Evolutionary conservation across 179 eudicot species (phyloP).

Genomic region (Heliamphora pulchella): DNA sequence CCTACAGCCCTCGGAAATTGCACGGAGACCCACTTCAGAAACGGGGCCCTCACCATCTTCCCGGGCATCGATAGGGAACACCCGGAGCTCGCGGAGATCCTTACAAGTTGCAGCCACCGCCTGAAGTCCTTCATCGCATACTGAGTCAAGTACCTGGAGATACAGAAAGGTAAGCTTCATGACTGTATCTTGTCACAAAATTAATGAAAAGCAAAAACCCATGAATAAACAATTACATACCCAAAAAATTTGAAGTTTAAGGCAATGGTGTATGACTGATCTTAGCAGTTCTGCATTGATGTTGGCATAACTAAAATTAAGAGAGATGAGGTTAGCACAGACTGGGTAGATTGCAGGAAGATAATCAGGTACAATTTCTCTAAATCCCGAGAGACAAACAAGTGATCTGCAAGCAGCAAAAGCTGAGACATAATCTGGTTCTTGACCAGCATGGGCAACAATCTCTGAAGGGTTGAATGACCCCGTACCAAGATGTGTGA

Average conservation of each 20-base stretch:
- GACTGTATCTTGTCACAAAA: background rate
- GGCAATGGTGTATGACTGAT: conserved; percentile 55
- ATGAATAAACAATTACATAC: conserved; percentile 28
- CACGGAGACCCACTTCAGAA: conserved; percentile 72
- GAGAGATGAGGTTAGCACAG: conserved; percentile 64
- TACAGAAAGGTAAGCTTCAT: background rate
- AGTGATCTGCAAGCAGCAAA: conserved; percentile 60
- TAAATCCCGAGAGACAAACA: conserved; percentile 65
- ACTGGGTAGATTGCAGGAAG: conserved; percentile 58
- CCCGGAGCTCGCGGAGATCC: conserved; percentile 74
- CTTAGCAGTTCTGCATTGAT: conserved; percentile 54
- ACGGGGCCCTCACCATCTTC: conserved; percentile 72
- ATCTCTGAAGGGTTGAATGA: conserved; percentile 52
- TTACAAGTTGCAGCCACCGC: conserved; percentile 74
- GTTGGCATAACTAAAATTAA: conserved; percentile 75
- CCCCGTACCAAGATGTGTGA: conserved; percentile 85
- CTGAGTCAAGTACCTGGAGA: conserved; percentile 65
- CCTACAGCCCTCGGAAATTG: conserved; percentile 74
- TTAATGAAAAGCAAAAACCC: background rate
- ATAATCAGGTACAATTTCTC: conserved; percentile 47
- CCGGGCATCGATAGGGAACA: conserved; percentile 70
- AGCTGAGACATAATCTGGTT: conserved; percentile 54
- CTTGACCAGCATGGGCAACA: conserved; percentile 37
- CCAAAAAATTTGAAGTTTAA: conserved; percentile 66
- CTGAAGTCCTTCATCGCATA: conserved; percentile 80